phyloP scores from a whole-genome alignment of 2,329 filamentous ascomycete species.

The Ceratocystis alfenasii region DNA sequence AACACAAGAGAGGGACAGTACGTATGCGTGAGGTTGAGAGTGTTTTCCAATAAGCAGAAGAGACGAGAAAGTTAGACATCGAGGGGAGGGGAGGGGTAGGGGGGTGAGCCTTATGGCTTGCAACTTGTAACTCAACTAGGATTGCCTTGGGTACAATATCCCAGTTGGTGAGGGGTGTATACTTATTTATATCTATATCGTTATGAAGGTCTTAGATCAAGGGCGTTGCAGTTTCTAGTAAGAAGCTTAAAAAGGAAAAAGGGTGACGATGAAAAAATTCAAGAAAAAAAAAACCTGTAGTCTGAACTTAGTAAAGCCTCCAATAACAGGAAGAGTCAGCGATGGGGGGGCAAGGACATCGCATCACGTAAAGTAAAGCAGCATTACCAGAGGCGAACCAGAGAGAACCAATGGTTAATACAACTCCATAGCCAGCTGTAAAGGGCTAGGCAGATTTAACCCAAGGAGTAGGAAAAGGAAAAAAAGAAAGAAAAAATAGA shows the following conservation, averaged over 20 bases:
- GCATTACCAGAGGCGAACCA: no score
- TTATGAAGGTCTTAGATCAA: background rate
- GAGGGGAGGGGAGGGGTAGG: background rate
- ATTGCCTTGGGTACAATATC: background rate
- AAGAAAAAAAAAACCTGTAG: background rate
- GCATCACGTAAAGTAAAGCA: background rate
- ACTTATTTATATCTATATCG: background rate
- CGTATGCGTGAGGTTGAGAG: background rate
- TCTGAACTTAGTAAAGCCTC: background rate
- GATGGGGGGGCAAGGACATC: background rate
- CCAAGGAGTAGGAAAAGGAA: background rate
- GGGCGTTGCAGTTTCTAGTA: background rate
- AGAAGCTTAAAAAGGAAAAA: conserved; percentile 3
- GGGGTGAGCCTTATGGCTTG: background rate
- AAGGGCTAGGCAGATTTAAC: background rate
- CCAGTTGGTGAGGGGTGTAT: background rate
- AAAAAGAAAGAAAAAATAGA: background rate
- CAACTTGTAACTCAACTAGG: no score
- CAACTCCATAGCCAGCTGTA: conserved; percentile 3
- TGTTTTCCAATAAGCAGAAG: background rate
- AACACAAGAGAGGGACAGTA: background rate
- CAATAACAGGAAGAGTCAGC: background rate
- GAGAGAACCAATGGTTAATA: no score
- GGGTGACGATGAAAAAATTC: background rate
- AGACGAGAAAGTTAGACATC: background rate